Evolutionary conservation across 2,329 filamentous ascomycete species (phyloP).

Genomic region (Zymoseptoria crescenta): DNA sequence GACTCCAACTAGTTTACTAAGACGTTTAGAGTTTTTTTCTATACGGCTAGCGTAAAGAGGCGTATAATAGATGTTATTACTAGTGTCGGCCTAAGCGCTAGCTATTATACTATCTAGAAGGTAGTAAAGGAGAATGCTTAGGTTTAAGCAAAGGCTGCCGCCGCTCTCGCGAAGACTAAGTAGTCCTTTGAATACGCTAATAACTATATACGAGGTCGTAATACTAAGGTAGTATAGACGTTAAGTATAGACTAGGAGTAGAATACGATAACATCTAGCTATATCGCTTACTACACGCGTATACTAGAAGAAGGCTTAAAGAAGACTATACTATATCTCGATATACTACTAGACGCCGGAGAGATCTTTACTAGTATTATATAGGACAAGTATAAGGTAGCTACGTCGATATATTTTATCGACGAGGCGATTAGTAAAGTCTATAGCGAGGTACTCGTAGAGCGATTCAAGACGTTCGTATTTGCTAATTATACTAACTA

Average conservation of each 20-base stretch:
- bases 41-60: background rate
- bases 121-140: background rate
- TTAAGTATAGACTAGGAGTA: background rate
- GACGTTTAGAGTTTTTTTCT: background rate
- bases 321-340: background rate
- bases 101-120: background rate
- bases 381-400: background rate
- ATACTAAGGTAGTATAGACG: background rate
- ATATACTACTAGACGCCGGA: background rate
- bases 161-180: background rate
- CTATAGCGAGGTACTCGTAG: background rate
- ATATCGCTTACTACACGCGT: background rate
- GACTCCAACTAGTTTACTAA: background rate
- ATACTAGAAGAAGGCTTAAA: background rate
- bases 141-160: background rate
- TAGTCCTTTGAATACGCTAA: background rate
- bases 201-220: background rate
- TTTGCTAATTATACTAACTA: background rate
- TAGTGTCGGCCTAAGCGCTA: background rate
- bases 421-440: background rate
- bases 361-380: background rate
- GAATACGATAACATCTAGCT: background rate
- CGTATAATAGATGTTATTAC: background rate
- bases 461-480: background rate
- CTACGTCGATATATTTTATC: background rate